Conservation (phyloP, 2,329 filamentous ascomycete genomes). For the Basipetospora chlamydospora region DNA sequence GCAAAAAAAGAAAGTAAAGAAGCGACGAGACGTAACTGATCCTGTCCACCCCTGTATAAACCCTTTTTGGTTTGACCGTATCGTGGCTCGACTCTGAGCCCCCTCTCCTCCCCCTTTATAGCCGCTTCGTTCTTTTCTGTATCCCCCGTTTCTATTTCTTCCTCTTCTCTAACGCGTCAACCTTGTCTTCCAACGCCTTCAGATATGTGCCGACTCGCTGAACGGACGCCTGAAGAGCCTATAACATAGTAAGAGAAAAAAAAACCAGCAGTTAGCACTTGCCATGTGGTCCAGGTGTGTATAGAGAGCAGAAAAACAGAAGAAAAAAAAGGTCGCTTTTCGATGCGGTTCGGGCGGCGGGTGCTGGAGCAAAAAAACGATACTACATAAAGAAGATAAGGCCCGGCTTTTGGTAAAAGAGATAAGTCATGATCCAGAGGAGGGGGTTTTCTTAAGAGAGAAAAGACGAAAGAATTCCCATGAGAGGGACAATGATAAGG, state of each 20-base stretch:
- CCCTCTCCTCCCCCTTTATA: background rate
- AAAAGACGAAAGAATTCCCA: background rate
- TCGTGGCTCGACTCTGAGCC: background rate
- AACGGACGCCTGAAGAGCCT: slow-evolving; percentile 70
- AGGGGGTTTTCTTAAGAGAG: background rate
- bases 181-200: slow-evolving; percentile 59
- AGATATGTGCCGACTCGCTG: slow-evolving; percentile 68
- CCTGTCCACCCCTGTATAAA: too few relatives aligned
- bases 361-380: too few relatives aligned
- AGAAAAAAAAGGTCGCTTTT: too few relatives aligned
- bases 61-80: too few relatives aligned
- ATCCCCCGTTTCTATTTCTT: slow-evolving; percentile 34
- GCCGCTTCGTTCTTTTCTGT: too few relatives aligned
- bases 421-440: too few relatives aligned
- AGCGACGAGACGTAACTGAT: too few relatives aligned
- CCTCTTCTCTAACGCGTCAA: slow-evolving; percentile 47
- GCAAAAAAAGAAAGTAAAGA: too few relatives aligned
- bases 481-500: too few relatives aligned
- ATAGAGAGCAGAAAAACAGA: background rate
- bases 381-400: background rate
- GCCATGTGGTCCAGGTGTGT: background rate
- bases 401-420: too few relatives aligned
- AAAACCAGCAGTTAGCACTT: slow-evolving; percentile 3
- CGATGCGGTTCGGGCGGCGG: too few relatives aligned
- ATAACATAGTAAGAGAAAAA: slow-evolving; percentile 5